Conservation (phyloP, 2,329 filamentous ascomycete genomes). For the Ilyonectria destructans region DNA sequence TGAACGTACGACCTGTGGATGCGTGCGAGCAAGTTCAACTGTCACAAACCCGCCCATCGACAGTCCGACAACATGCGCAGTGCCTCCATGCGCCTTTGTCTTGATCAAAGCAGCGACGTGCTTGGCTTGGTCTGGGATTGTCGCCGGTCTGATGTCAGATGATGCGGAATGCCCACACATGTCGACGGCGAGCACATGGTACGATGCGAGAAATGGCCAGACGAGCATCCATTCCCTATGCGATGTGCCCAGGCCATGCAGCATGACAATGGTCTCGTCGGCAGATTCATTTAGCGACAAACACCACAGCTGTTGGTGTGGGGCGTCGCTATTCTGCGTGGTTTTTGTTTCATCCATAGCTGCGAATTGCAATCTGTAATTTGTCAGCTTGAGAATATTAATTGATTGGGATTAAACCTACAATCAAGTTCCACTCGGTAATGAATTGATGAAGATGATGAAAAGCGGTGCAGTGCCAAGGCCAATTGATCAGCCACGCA, state of each 20-base stretch:
- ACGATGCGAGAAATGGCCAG: neutral
- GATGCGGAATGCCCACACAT: neutral
- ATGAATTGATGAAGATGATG: too few relatives aligned
- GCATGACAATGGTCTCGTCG: neutral
- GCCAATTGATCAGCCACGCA: too few relatives aligned
- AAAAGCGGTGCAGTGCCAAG: too few relatives aligned
- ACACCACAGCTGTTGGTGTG: neutral
- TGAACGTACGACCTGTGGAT: slow-evolving; percentile 16
- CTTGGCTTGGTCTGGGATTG: neutral
- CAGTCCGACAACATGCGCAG: slow-evolving; percentile 2
- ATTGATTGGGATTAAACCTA: too few relatives aligned
- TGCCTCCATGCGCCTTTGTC: neutral
- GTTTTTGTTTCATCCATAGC: neutral
- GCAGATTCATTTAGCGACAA: neutral
- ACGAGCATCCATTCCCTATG: slow-evolving; percentile 6
- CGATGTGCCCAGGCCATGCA: neutral
- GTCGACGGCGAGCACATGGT: slow-evolving; percentile 3
- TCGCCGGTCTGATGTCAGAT: neutral
- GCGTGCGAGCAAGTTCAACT: slow-evolving; percentile 19
- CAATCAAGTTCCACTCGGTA: too few relatives aligned
- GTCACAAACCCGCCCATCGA: slow-evolving; percentile 27
- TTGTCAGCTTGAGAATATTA: neutral
- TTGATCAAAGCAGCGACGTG: neutral
- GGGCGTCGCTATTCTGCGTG: neutral
- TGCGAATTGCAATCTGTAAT: neutral